Conservation (phyloP, 2,329 filamentous ascomycete genomes). For the Periconia digitata region DNA sequence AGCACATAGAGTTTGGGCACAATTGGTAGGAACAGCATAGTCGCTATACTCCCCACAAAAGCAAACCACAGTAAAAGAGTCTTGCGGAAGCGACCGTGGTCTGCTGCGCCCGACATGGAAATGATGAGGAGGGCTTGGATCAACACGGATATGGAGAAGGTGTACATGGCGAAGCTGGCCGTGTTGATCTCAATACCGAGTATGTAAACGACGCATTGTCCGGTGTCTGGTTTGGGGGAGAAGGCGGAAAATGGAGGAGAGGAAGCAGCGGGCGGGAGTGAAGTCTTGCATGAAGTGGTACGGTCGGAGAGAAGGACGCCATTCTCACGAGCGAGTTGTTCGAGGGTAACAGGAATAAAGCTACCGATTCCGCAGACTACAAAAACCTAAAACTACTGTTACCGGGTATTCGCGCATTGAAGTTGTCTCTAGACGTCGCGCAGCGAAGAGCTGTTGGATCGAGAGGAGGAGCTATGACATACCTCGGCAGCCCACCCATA, state of each 20-base stretch:
- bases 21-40: conserved; percentile 86
- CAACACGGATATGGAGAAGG: conserved; percentile 88
- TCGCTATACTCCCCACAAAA: conserved; percentile 75
- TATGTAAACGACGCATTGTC: conserved; percentile 79
- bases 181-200: conserved; percentile 89
- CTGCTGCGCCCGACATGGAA: conserved; percentile 92
- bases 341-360: conserved; percentile 93
- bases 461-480: conserved; percentile 4
- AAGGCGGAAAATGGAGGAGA: conserved; percentile 19
- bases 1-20: conserved; percentile 75
- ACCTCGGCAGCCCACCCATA: conserved; percentile 92
- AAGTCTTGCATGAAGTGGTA: conserved; percentile 71
- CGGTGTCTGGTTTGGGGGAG: conserved; percentile 30
- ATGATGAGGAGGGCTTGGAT: conserved; percentile 89
- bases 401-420: not conserved
- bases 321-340: conserved; percentile 89
- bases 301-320: conserved; percentile 82
- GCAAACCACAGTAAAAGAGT: conserved; percentile 83
- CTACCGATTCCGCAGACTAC: conserved; percentile 83
- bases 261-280: conserved; percentile 54
- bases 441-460: not conserved
- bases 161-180: conserved; percentile 97
- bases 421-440: not conserved
- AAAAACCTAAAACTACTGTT: conserved; percentile 61
- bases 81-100: conserved; percentile 88